Base-by-base conservation (phyloP, 805 yeast genomes). In the Suhomyces pyralidae region DNA sequence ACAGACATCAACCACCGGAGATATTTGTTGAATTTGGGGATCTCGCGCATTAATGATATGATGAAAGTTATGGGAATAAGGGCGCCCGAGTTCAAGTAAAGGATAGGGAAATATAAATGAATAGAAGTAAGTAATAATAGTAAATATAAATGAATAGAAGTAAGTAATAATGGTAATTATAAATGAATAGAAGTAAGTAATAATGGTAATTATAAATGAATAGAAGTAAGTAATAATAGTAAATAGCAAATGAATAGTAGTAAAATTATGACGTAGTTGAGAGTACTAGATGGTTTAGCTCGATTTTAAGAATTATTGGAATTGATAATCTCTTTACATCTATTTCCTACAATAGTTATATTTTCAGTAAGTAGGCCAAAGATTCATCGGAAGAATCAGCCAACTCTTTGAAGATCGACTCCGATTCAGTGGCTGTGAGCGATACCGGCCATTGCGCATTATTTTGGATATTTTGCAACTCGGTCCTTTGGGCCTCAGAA, bases 11-110 rank as follows among this genome's bases (percentile, higher is more conserved):
- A 61, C 17, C 74, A 74, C 44, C 57, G 78, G 49, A 68, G 66
- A 52, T 75, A 75, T 55, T 61, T 75, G 54, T 64, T 74, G 50
- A 68, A 61, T 44, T 58, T 61, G 24, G 80, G 79, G 1, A 62
- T 69, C 7, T 57, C 59, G 15, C 57, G 59, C 26, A 60, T 66
- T 26, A 60, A 63, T 40, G 65, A 62, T 15, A 64, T 65, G 67
- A 53, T 61, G 22, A 55, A 47, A 7, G 53, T 62, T 46, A 53
- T 63, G 50, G 70, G 69, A 8, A 51, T 62, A 22, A 40, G 40
- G 36, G 30, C 50, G 14, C 46, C 44, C 25, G 50, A 49, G 36
- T 51, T 51, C 19, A 26, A 44, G 19, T 38, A 19, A 5, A 17
- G 12, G 7, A 12, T 20, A 38, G 8, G 17, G n/a, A 38, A 22